Evolutionary conservation across 2,329 filamentous ascomycete species (phyloP), one percentile per base, ranked within the genome.

Genomic region (Neonectria neomacrospora): DNA sequence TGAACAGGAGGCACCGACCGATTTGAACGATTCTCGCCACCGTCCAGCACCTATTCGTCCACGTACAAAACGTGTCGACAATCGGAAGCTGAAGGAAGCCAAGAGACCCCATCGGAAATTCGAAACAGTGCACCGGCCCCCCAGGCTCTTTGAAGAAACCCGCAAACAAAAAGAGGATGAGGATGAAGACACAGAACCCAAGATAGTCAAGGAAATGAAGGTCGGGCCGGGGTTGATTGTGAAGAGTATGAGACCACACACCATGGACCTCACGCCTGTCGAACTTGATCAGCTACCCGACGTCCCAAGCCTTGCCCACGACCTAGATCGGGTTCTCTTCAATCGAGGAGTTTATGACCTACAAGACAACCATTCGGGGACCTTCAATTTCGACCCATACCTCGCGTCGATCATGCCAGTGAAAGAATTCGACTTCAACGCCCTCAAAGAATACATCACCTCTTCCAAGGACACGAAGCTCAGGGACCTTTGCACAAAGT

Each of bases 311-410:
- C 81, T 97, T 2, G 82, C 87, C 2, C 91, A 96, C 75, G 91
- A 91, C 7, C 83, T 97, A 32, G 93, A 97, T 65, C 86, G 94
- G 60, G 95, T 96, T n/a, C 81, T 99, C 3, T 99, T 99, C 85
- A 99, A 97, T 73, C 91, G 91, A 2, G 94, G 96, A 22, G 92
- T 97, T 39, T 97, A 97, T 76, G 90, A 93, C 54, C 86, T 99
- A 54, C 94, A 97, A 78, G 96, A 99, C 76, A 89, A 91, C 23
- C 88, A 93, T 61, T 94, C 95, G 41, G 86, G 89, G 18, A 93
- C 98, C 7, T 99, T 89, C 84, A 99, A 99, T 76, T 99, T 99
- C 73, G 95, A 99, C 75, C 96, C 96, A 0, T 97, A 97, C 74
- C 85, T 99, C 20, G 88, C 94, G 64, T 89, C 89, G 55, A 96